Conservation (phyloP, 2,329 filamentous ascomycete genomes). For the Cladosporium colombiae region DNA sequence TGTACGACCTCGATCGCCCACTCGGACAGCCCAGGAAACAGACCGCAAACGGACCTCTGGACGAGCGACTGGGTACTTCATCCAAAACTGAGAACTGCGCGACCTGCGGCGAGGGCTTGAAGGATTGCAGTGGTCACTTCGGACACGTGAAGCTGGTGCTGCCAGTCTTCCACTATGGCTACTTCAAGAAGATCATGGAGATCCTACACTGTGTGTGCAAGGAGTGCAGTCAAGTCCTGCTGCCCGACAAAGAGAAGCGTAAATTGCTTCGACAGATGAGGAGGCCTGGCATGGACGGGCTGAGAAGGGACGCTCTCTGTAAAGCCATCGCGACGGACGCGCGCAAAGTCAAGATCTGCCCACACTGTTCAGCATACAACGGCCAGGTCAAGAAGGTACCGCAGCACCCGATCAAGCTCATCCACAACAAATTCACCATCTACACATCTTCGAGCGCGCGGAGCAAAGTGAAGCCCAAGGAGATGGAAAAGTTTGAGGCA, state of each 20-base stretch:
- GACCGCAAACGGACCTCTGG: constrained; percentile 81
- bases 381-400: constrained; percentile 90
- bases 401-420: constrained; percentile 79
- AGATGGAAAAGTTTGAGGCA: constrained; percentile 81
- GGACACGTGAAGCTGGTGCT: constrained; percentile 88
- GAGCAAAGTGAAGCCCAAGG: constrained; percentile 78
- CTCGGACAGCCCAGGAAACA: constrained; percentile 63
- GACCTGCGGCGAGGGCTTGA: constrained; percentile 79
- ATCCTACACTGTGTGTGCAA: constrained; percentile 97
- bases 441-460: constrained; percentile 87
- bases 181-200: constrained; percentile 87
- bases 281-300: constrained; percentile 79
- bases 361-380: constrained; percentile 78
- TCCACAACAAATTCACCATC: constrained; percentile 86
- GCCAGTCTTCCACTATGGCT: constrained; percentile 93
- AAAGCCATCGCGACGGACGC: constrained; percentile 90
- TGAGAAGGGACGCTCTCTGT: constrained; percentile 77
- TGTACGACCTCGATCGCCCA: constrained; percentile 76
- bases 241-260: constrained; percentile 77
- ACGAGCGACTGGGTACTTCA: constrained; percentile 84
- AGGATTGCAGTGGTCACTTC: constrained; percentile 92
- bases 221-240: constrained; percentile 78
- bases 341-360: constrained; percentile 80
- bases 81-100: constrained; percentile 76
- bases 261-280: constrained; percentile 78